Evolutionary conservation across 495 filamentous ascomycete genomes (phyloP).

Genomic region (Hyaloscypha hepaticicola): DNA sequence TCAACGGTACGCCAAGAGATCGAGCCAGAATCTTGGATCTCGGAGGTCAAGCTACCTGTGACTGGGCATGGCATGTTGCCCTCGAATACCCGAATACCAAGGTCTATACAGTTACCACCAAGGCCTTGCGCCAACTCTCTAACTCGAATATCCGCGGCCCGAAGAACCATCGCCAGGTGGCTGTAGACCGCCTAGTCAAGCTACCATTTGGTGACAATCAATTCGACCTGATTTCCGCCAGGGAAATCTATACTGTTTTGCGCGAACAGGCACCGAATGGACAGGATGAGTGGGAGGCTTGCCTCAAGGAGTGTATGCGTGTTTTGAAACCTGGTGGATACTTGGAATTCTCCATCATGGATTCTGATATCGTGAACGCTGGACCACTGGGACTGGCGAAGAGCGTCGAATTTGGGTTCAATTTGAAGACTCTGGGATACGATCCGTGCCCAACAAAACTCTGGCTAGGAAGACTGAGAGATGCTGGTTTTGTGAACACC

Average conservation of each 20-base stretch:
- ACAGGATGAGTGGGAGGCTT: slow-evolving; percentile 84
- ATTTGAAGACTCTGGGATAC: slow-evolving; percentile 82
- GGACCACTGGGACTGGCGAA: slow-evolving; percentile 76
- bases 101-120: slow-evolving; percentile 80
- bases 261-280: slow-evolving; percentile 63
- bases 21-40: slow-evolving; percentile 79
- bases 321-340: slow-evolving; percentile 90
- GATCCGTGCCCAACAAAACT: slow-evolving; percentile 78
- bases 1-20: slow-evolving; percentile 43
- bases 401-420: slow-evolving; percentile 84
- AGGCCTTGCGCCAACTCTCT: slow-evolving; percentile 59
- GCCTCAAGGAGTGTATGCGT: slow-evolving; percentile 81
- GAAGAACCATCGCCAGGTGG: slow-evolving; percentile 78
- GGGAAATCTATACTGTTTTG: slow-evolving; percentile 79
- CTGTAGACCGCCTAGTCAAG: slow-evolving; percentile 69
- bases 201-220: slow-evolving; percentile 85
- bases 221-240: slow-evolving; percentile 90
- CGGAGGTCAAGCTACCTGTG: slow-evolving; percentile 78
- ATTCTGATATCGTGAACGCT: slow-evolving; percentile 82
- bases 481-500: slow-evolving; percentile 71
- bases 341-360: slow-evolving; percentile 85
- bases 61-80: slow-evolving; percentile 95
- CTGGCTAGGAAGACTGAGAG: slow-evolving; percentile 72
- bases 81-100: slow-evolving; percentile 78
- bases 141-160: slow-evolving; percentile 76